These are phyloP conservation scores for Fusarium aywerte DNA, from an alignment of 2,329 filamentous ascomycete species.

Conservation along the genomic window DNA sequence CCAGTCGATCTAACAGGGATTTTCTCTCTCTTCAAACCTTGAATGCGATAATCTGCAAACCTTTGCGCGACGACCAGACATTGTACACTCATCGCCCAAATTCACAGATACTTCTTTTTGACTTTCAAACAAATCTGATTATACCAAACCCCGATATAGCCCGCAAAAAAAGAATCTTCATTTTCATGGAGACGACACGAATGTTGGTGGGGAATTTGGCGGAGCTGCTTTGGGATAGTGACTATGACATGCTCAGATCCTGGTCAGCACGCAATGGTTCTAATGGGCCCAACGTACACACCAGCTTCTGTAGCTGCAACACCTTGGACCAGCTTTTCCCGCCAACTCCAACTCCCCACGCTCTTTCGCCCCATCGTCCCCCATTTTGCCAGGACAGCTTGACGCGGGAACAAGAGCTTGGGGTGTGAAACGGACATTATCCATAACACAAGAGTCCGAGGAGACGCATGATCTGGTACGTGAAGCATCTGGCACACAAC, in stretches of 20 bases:
- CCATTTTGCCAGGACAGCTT: constrained; percentile 20
- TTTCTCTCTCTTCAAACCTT: constrained; percentile 4
- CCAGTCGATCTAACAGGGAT: constrained; percentile 27
- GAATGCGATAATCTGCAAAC: constrained; percentile 1
- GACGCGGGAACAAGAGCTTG: constrained; percentile 15
- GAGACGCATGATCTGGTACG: no score
- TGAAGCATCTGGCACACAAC: constrained; percentile 1
- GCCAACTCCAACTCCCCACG: constrained; percentile 33
- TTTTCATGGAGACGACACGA: constrained; percentile 24
- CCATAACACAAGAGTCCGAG: constrained; percentile 12
- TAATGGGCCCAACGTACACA: constrained; percentile 14
- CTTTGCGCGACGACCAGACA: neutral
- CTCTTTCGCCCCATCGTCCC: constrained; percentile 16
- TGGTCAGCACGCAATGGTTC: constrained; percentile 46
- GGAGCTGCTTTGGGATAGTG: constrained; percentile 29
- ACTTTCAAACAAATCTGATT: neutral
- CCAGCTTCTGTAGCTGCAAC: neutral
- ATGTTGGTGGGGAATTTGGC: constrained; percentile 31
- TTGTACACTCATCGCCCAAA: neutral
- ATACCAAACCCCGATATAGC: neutral
- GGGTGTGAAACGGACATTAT: constrained; percentile 19
- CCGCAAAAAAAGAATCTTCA: neutral
- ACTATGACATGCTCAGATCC: constrained; percentile 47
- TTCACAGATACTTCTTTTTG: neutral
- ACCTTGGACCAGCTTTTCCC: neutral